Base-by-base conservation (phyloP, 2,329 filamentous ascomycete genomes). In the Rhytidhysteron rufulum region DNA sequence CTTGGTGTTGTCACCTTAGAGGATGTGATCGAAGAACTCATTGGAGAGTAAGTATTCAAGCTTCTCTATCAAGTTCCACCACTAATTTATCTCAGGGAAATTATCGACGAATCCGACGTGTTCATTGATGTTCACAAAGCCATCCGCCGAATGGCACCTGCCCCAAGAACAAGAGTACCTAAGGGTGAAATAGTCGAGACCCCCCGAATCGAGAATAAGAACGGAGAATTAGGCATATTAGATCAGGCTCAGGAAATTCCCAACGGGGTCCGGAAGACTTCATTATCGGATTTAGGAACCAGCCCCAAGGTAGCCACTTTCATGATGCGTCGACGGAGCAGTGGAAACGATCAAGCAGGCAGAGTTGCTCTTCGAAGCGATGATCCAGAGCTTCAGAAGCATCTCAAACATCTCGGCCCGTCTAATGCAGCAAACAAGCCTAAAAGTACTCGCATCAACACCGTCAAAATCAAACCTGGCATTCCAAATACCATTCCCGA, bases 71-170 rank as follows among this genome's bases (percentile, higher is more conserved):
- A 10, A 13, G 17, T 19, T 9, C 10, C 20, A 24, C n/a, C 4
- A 11, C 25, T 27, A n/a, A 33, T 39, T 7, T 18, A 29, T 18
- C 35, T 9, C 42, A 90, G 86, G 73, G 93, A 98, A 76, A 98
- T 97, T 49, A 94, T 98, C 47, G 93, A 98, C 62, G 93, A 98
- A 66, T 97, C 91, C 0, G 93, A 98, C 66, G 93, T 98, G 9
- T 98, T 95, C 58, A 85, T 98, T 49, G 93, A 98, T 64, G 89
- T 98, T 2, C 93, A 97, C 74, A 97, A 97, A 71, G 93, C 93
- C 17, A 96, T 98, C 52, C 82, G 93, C 42, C 86, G 93, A 38
- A 79, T 94, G 56, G 80, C 85, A 16, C 89, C 89, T 1, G 89
- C 90, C 2, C 91, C 91, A 1, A 85, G 88, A 58, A 82, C 82